phyloP scores from a whole-genome alignment of 148 eudicot genomes.

The Nepenthes mirabilis region DNA sequence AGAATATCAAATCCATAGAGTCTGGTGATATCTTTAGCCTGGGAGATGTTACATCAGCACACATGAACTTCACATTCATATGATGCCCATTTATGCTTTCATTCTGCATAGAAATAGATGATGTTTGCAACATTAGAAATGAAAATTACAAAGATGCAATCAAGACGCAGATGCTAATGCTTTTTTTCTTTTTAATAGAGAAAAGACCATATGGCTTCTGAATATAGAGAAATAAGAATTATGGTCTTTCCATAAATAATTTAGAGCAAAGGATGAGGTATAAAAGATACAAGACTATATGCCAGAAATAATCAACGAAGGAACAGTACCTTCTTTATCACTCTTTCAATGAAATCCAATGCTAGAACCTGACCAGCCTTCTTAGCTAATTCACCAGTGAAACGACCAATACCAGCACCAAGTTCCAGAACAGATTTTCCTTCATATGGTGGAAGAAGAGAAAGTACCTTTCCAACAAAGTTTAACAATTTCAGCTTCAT shows the following conservation, averaged over 20 bases:
- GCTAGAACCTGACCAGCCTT: conserved; percentile 75
- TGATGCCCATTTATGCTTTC: conserved; percentile 65
- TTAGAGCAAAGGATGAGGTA: background rate
- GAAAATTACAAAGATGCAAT: background rate
- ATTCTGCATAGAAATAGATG: conserved; percentile 37
- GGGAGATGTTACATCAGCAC: conserved; percentile 95
- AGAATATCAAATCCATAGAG: conserved; percentile 78
- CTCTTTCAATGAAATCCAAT: conserved; percentile 86
- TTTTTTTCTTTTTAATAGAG: background rate
- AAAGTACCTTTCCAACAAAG: conserved; percentile 39
- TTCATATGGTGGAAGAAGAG: conserved; percentile 79
- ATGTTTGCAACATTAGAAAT: background rate
- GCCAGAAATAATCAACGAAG: background rate
- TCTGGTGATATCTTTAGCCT: conserved; percentile 50
- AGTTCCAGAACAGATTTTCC: conserved; percentile 86
- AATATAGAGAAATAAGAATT: background rate
- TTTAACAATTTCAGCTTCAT: no score
- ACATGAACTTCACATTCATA: conserved; percentile 82
- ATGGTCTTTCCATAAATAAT: background rate
- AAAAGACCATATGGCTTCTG: background rate
- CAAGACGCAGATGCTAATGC: background rate
- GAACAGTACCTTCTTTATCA: conserved; percentile 64
- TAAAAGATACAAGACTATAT: background rate
- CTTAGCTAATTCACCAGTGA: conserved; percentile 83
- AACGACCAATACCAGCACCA: conserved; percentile 99